phyloP scores from a whole-genome alignment of 768 basidiomycete species.

The Amanita rubescens region DNA sequence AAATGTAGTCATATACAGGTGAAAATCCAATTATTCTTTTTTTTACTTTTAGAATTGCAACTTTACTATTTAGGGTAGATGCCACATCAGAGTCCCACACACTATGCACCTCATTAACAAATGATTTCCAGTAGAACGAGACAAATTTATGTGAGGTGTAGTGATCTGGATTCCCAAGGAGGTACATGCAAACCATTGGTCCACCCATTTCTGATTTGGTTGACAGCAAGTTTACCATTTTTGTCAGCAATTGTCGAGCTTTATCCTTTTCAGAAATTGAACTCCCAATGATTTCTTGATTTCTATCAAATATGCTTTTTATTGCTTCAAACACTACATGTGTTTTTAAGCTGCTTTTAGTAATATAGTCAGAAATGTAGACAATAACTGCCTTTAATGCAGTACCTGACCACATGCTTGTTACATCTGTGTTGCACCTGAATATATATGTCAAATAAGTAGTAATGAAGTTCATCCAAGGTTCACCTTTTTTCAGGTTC shows the following conservation, averaged over 20 bases:
- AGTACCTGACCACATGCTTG: constrained; percentile 24
- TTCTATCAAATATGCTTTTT: neutral
- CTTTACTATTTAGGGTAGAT: too few species aligned
- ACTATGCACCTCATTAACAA: neutral
- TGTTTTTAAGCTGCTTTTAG: constrained; percentile 22
- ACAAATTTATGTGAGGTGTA: constrained; percentile 22
- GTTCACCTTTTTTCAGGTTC: constrained; percentile 23
- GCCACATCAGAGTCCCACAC: neutral
- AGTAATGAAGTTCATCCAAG: constrained; percentile 22
- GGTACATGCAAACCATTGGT: constrained; percentile 20
- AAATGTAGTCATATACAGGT: constrained; percentile 16
- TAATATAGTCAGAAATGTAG: constrained; percentile 27
- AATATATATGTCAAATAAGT: constrained; percentile 18
- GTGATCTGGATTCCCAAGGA: constrained; percentile 22
- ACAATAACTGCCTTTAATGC: constrained; percentile 25
- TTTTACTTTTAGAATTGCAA: too few species aligned
- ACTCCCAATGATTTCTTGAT: constrained; percentile 9
- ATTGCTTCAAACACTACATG: constrained; percentile 16
- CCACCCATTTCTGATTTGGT: constrained; percentile 21
- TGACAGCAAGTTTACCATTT: constrained; percentile 22
- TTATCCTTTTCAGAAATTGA: neutral
- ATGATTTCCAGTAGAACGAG: constrained; percentile 19
- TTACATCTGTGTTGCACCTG: constrained; percentile 26
- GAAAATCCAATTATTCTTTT: constrained; percentile 13
- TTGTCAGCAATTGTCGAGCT: constrained; percentile 12